Evolutionary conservation across 495 filamentous ascomycete species (phyloP).

Genomic region (Annulohypoxylon nitens): DNA sequence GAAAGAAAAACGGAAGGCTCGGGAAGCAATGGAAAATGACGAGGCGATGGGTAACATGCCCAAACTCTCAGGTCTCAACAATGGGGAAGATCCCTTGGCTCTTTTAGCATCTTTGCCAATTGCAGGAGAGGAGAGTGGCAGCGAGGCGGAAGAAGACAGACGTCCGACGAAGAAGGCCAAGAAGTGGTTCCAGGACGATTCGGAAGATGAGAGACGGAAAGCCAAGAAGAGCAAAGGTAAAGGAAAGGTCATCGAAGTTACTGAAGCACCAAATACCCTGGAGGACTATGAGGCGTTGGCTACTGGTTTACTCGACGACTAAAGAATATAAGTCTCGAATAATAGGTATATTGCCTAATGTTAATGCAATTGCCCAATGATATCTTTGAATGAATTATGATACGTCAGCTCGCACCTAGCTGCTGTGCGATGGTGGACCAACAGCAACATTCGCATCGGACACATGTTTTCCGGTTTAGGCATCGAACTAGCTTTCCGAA

Average conservation of each 20-base stretch:
- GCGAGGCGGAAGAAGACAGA: conserved; percentile 55
- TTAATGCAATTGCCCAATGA: conserved; percentile 25
- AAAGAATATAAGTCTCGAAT: conserved; percentile 15
- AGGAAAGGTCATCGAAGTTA: conserved; percentile 66
- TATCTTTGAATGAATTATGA: not conserved
- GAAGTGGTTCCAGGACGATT: conserved; percentile 59
- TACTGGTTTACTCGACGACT: conserved; percentile 78
- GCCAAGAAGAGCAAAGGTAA: conserved; percentile 62
- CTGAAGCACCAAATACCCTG: conserved; percentile 81
- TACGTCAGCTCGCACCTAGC: not conserved
- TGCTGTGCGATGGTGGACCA: not conserved
- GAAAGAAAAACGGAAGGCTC: conserved; percentile 84
- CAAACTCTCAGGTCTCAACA: conserved; percentile 48
- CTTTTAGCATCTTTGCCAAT: conserved; percentile 64
- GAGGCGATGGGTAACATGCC: conserved; percentile 57
- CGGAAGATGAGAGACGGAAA: conserved; percentile 58
- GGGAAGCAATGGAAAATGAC: conserved; percentile 71
- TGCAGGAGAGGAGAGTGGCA: conserved; percentile 49
- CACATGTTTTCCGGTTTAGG: conserved; percentile 1
- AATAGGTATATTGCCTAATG: conserved; percentile 8
- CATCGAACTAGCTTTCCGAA: conserved; percentile 18
- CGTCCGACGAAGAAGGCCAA: conserved; percentile 56
- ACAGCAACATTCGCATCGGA: conserved; percentile 2
- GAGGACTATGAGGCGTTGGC: conserved; percentile 92
- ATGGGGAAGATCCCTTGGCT: conserved; percentile 63